Percentiles rank a stretch among this genome's conserved stretches.
These are phyloP conservation scores for Tolypocladium ophioglossoides DNA, from an alignment of 2,329 filamentous ascomycete genomes.

Conservation along the genomic window DNA sequence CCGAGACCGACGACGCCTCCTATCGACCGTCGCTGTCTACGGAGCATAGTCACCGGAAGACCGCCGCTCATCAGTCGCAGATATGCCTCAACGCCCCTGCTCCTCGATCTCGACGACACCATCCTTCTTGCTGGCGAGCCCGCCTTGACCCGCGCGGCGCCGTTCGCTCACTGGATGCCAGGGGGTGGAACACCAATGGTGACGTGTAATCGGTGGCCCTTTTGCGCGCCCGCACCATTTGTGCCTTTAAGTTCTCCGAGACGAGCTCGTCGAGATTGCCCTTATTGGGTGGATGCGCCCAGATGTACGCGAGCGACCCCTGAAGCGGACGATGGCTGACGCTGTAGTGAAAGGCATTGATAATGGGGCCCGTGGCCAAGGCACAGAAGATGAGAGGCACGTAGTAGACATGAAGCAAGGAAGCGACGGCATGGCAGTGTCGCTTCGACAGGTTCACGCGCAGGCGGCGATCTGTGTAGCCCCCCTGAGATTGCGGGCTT, in stretches of 20 bases:
- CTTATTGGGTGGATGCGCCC: constrained; percentile 32
- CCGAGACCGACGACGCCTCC: constrained; percentile 3
- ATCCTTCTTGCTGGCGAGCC: constrained; percentile 19
- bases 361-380: neutral
- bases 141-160: constrained; percentile 3
- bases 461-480: too few species aligned
- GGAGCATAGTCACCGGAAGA: constrained; percentile 23
- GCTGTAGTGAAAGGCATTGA: neutral
- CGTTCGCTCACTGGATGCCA: constrained; percentile 16
- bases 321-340: neutral
- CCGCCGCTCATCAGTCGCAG: constrained; percentile 24
- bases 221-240: constrained; percentile 10
- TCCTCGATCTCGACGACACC: constrained; percentile 24
- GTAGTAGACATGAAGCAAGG: neutral
- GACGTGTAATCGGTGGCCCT: constrained; percentile 16
- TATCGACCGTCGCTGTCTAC: constrained; percentile 16
- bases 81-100: constrained; percentile 25
- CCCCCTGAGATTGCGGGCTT: too few species aligned
- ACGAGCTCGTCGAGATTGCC: constrained; percentile 15
- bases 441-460: neutral
- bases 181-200: constrained; percentile 24
- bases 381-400: neutral
- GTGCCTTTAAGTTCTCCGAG: constrained; percentile 10
- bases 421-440: neutral
- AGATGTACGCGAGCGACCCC: neutral